phyloP scores from a whole-genome alignment of 345 rosid species.

The Eucalyptus pumila region DNA sequence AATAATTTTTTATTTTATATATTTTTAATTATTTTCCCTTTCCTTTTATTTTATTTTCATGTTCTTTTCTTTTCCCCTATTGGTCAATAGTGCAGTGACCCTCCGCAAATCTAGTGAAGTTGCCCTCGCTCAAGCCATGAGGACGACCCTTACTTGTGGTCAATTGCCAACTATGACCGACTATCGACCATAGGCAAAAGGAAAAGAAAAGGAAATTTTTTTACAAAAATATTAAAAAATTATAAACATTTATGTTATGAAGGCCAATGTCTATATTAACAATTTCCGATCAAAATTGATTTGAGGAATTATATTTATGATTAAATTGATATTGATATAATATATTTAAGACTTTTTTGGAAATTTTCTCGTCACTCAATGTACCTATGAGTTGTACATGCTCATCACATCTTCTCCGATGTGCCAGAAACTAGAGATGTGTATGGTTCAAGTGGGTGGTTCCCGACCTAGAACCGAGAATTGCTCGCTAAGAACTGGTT shows the following conservation, averaged over 20 bases:
- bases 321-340: fast-evolving
- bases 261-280: fast-evolving
- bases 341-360: too few species aligned
- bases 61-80: fast-evolving
- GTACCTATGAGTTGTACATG: too few species aligned
- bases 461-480: too few species aligned
- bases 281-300: too few species aligned
- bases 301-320: fast-evolving
- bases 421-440: too few species aligned
- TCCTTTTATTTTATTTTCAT: fast-evolving
- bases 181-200: not conserved
- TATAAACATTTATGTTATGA: too few species aligned
- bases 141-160: not conserved
- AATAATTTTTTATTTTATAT: too few species aligned
- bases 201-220: too few species aligned
- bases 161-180: fast-evolving
- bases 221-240: too few species aligned
- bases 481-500: fast-evolving
- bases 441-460: fast-evolving
- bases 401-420: too few species aligned
- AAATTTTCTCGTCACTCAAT: fast-evolving
- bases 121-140: fast-evolving
- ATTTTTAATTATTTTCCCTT: fast-evolving
- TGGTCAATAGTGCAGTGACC: fast-evolving
- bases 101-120: fast-evolving